Percentiles rank a stretch among this genome's conserved stretches.
These are phyloP conservation scores for Verbascum thapsus DNA, from an alignment of 257 asterid genomes.

Conservation along the genomic window DNA sequence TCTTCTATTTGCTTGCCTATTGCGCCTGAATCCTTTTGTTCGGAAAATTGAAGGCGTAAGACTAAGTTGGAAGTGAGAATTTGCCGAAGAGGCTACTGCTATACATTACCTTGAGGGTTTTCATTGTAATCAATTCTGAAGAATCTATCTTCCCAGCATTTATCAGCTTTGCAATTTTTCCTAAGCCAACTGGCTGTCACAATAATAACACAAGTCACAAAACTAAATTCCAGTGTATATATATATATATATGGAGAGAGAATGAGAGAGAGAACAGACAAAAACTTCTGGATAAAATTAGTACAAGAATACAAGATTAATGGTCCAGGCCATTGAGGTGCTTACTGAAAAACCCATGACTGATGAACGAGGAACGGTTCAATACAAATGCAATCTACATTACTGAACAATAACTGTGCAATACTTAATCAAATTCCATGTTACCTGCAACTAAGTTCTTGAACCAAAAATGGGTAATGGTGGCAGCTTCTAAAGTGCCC, in stretches of 20 bases:
- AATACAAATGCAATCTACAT: background rate
- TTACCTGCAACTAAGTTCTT: too few relatives aligned
- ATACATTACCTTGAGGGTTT: slow-evolving; percentile 71
- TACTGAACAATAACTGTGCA: too few relatives aligned
- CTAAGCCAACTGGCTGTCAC: slow-evolving; percentile 90
- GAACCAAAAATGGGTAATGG: too few relatives aligned
- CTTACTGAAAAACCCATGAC: too few relatives aligned
- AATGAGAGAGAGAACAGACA: background rate
- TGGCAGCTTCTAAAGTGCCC: too few relatives aligned
- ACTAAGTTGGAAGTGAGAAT: background rate
- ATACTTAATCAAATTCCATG: too few relatives aligned
- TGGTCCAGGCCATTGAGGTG: too few relatives aligned
- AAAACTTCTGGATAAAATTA: too few relatives aligned
- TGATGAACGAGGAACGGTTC: too few relatives aligned
- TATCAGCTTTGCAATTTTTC: slow-evolving; percentile 86
- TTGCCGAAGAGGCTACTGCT: background rate
- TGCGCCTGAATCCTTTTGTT: slow-evolving; percentile 74
- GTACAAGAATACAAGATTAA: too few relatives aligned
- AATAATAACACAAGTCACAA: slow-evolving; percentile 14
- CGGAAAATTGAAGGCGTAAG: slow-evolving; percentile 22
- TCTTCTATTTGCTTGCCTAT: slow-evolving; percentile 90
- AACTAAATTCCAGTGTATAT: too few relatives aligned
- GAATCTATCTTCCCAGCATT: slow-evolving; percentile 97
- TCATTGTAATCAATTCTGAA: slow-evolving; percentile 93
- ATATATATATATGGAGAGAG: background rate